Conservation (phyloP, 352 stramenopile species). For the Globisporangium iwayamae region DNA sequence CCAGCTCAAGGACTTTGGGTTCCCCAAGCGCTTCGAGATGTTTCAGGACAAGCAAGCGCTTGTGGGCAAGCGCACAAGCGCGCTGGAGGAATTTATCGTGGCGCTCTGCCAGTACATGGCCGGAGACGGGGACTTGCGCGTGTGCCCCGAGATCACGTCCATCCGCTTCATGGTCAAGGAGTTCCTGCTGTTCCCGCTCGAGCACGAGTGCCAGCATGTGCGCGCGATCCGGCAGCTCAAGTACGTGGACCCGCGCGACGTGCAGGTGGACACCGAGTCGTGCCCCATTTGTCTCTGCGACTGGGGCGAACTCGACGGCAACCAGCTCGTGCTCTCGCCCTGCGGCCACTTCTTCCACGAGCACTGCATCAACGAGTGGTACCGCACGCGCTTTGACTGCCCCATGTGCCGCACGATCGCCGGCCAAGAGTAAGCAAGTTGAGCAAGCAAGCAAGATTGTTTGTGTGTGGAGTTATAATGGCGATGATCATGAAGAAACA, state of each 20-base stretch:
- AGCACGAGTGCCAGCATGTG: conserved; percentile 80
- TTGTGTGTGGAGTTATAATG: not conserved
- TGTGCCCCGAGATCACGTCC: conserved; percentile 64
- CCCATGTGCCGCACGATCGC: conserved; percentile 85
- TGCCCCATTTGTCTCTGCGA: conserved; percentile 84
- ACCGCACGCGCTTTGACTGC: conserved; percentile 85
- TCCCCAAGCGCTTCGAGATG: conserved; percentile 68
- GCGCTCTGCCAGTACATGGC: conserved; percentile 69
- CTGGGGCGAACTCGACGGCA: conserved; percentile 80
- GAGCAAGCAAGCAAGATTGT: not conserved
- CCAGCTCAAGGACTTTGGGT: conserved; percentile 67
- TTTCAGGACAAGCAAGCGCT: conserved; percentile 66
- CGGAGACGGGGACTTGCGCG: conserved; percentile 38
- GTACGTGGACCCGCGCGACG: conserved; percentile 80
- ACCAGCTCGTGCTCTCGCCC: conserved; percentile 73
- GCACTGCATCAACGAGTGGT: conserved; percentile 89
- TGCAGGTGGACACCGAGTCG: conserved; percentile 75
- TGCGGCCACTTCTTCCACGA: conserved; percentile 88
- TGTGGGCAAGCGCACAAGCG: conserved; percentile 57
- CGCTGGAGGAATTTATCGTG: conserved; percentile 78
- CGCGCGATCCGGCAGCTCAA: conserved; percentile 78
- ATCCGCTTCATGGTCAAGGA: conserved; percentile 77
- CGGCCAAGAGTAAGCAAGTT: conserved; percentile 30
- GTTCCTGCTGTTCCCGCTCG: conserved; percentile 78
- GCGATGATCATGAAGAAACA: not conserved